Evolutionary conservation across 768 basidiomycete species (phyloP), one percentile per base, ranked within the genome.

Genomic region (Suillus lakei): DNA sequence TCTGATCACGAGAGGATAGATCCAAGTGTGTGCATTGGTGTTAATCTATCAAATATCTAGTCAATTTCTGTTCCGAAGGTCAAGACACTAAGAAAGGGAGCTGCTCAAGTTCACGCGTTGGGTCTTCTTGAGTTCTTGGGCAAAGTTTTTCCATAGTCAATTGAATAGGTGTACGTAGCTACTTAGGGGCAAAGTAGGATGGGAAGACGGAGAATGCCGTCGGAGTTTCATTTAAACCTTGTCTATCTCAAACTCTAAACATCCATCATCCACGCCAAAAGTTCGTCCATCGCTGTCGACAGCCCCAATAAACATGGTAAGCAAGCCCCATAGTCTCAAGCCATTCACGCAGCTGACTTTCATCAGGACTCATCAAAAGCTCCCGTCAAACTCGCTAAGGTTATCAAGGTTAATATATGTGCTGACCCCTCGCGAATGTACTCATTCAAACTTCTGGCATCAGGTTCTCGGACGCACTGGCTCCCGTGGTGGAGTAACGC

Each of bases 391-490:
- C 94, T 99, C 77, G 98, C 96, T 72, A 95, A 92, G 86, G 96
- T 98, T 71, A 90, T 93, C 85, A 97, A 96, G 93, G 96, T 96
- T 70, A 67, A 69, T 70, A 26, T 44, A 5, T 30, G 32, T 48
- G 16, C n/a, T 53, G 16, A 12, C 36, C 54, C 41, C 28, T 26
- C 3, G 3, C 26, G 46, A 54, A 21, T 28, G n/a, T 48, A 23
- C 23, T 61, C 51, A 46, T 32, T 48, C 9, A 32, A 65, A 53
- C 64, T 50, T 39, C 51, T 66, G 66, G 62, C 61, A 71, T 69
- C 69, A 98, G 95, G 95, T 99, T 79, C 91, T 99, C 74, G 98
- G 98, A 76, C 91, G 98, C 75, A 99, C 98, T 77, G 97, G 97
- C 68, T 98, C 96, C 73, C 94, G 97, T 78, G 97, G 97, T 83